Base-by-base conservation (phyloP, 768 basidiomycete species). In the Russula compacta region DNA sequence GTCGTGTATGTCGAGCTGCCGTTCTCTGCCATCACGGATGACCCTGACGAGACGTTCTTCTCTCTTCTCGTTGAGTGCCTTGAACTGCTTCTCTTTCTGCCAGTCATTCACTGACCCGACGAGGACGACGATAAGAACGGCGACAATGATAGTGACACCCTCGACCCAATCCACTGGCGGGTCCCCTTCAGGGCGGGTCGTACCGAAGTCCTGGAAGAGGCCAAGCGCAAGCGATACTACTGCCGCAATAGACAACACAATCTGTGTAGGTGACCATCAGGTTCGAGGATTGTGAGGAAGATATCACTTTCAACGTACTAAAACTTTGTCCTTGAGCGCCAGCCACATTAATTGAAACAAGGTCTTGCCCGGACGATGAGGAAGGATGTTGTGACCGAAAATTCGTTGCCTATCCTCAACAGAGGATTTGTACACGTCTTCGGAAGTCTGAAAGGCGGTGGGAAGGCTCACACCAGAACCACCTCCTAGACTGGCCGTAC, bases 21-120 rank as follows among this genome's bases (percentile, higher is more conserved):
- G 55, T 63, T 74, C 68, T 65, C 64, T 61, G 24, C 69, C 72
- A 46, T 66, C 64, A 9, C 68, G 69, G 36, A 66, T 65, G 47
- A 89, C 91, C 74, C 90, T 93, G 71, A 95, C 82, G 64, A 81
- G 83, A 32, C 97, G 89, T 67, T 95, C 97, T 59, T 98, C 95
- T 73, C 95, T 95, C 74, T 95, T 89, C 67, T 89, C 90, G 69
- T 98, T 98, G 44, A 99, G 81, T 19, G 77, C 79, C 68, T 87
- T 85, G 78, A 99, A 99, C 74, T 98, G 97, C 2, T 86, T 85
- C 73, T 99, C 97, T 73, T 98, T 98, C 73, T 98, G 94, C 88
- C 91, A 99, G 73, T 99, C 97, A 69, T 98, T 98, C 47, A 98
- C 66, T 12, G 94, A 93, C 35, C 95, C 95, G 59, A 99, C 95